A percentile compares a stretch with the other conserved stretches of the same genome.
Conservation (phyloP, 208 protist genomes). For the Trypanosoma grayi region DNA sequence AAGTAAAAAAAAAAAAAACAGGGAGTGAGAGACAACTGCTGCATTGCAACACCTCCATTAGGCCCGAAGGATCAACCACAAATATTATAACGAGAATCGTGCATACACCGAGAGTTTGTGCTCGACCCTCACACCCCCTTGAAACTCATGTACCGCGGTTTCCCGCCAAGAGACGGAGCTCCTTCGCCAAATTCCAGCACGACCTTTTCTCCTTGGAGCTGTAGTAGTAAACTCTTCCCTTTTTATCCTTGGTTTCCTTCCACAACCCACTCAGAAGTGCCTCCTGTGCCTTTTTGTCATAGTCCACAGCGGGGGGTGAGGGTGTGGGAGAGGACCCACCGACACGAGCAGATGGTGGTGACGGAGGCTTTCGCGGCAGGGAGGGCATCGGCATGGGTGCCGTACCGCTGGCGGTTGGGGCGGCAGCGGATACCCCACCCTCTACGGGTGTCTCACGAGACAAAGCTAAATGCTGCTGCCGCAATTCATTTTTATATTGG, state of each 20-base stretch:
- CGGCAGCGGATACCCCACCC: not conserved
- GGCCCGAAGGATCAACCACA: no score
- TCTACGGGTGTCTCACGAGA: not conserved
- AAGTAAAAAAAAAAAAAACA: conserved; percentile 3
- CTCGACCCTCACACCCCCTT: no score
- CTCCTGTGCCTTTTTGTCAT: conserved; percentile 6
- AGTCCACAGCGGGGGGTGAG: conserved; percentile 6
- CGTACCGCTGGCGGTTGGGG: not conserved
- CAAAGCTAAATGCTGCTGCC: not conserved
- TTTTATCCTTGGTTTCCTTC: conserved; percentile 19
- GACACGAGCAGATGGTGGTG: not conserved
- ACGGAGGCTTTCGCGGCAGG: not conserved
- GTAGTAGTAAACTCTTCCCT: conserved; percentile 23
- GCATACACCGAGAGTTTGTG: not conserved
- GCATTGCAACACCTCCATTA: no score
- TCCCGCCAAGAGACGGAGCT: conserved; percentile 1
- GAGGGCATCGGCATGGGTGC: not conserved
- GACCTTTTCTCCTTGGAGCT: conserved; percentile 9
- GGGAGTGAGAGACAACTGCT: no score
- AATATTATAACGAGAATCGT: conserved; percentile 4
- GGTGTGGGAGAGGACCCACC: not conserved
- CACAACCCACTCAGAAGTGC: conserved; percentile 9
- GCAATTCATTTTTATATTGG: not conserved
- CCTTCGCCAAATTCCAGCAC: conserved; percentile 28
- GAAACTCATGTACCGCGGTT: no score